Percentiles rank a stretch among this genome's conserved stretches.
Evolutionary conservation across 768 basidiomycete species (phyloP).

Genomic region (Tulasnella sp.): DNA sequence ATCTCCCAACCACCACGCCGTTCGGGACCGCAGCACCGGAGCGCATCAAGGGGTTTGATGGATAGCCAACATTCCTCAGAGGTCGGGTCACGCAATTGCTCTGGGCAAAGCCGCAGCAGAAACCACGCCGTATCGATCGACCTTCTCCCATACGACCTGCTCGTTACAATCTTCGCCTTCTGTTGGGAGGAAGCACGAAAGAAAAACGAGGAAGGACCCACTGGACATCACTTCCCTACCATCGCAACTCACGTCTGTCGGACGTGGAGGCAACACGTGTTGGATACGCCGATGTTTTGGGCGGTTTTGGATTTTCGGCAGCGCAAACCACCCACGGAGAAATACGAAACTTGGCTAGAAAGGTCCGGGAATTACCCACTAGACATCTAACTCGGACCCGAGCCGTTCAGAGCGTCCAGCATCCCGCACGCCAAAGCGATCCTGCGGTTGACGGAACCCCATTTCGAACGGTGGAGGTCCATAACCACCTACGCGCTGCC

Average conservation of each 20-base stretch:
- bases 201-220: too few species aligned
- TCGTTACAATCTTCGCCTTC: too few species aligned
- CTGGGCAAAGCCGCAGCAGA: too few species aligned
- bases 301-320: not conserved
- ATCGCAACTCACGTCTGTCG: not conserved
- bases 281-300: constrained; percentile 34
- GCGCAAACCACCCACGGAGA: not conserved
- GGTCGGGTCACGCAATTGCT: too few species aligned
- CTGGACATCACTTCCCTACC: not conserved
- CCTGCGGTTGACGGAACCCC: not conserved
- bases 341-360: not conserved
- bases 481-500: constrained; percentile 29
- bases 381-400: not conserved
- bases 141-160: too few species aligned
- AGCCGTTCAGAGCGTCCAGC: not conserved
- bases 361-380: not conserved
- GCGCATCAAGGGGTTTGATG: too few species aligned
- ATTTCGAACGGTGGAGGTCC: constrained; percentile 39
- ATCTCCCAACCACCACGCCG: too few species aligned
- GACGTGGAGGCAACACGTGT: constrained; percentile 27
- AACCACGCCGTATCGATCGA: too few species aligned
- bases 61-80: too few species aligned
- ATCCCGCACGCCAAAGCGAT: not conserved
- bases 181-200: too few species aligned
- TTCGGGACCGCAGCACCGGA: too few species aligned